phyloP scores from a whole-genome alignment of 2,329 filamentous ascomycete genomes.

The Dryadomyces sulphureus region DNA sequence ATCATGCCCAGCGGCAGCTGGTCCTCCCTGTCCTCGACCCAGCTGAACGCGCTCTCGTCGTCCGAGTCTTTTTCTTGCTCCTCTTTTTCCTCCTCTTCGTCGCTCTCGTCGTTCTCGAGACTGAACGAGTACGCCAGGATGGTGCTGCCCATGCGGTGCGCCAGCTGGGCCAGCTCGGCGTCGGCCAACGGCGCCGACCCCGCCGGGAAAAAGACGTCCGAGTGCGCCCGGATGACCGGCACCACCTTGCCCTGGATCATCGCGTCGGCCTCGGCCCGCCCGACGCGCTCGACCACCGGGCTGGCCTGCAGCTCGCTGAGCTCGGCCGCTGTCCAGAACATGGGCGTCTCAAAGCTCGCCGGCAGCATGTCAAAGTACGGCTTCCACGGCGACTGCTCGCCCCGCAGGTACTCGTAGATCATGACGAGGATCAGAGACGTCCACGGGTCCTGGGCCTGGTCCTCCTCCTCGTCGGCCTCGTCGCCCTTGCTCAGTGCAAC shows the following conservation, averaged over 20 bases:
- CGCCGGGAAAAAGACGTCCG: slow-evolving; percentile 28
- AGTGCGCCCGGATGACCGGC: slow-evolving; percentile 31
- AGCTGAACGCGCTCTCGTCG: slow-evolving; percentile 46
- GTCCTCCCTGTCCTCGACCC: slow-evolving; percentile 47
- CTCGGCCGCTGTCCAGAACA: slow-evolving; percentile 72
- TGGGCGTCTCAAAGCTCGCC: slow-evolving; percentile 60
- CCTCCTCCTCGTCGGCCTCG: slow-evolving; percentile 18
- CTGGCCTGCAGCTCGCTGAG: slow-evolving; percentile 62
- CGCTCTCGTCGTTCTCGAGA: slow-evolving; percentile 42
- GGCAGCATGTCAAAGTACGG: slow-evolving; percentile 68
- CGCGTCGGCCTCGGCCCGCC: slow-evolving; percentile 53
- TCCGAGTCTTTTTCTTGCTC: slow-evolving; percentile 29
- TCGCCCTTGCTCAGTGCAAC: slow-evolving; percentile 29
- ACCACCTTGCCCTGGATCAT: slow-evolving; percentile 47
- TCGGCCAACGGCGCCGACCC: slow-evolving; percentile 22
- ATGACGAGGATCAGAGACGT: slow-evolving; percentile 57
- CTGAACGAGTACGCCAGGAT: slow-evolving; percentile 85
- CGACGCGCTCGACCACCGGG: slow-evolving; percentile 62
- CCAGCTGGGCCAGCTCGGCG: slow-evolving; percentile 32
- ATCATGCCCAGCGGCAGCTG: slow-evolving; percentile 67
- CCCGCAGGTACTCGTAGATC: slow-evolving; percentile 58
- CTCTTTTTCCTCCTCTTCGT: slow-evolving; percentile 20
- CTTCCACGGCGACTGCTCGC: slow-evolving; percentile 51
- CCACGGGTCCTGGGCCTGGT: slow-evolving; percentile 33
- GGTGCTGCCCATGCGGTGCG: slow-evolving; percentile 71